Evolutionary conservation across 2,329 filamentous ascomycete species (phyloP), one percentile per base, ranked within the genome.

Genomic region (Ophiobolus disseminans): DNA sequence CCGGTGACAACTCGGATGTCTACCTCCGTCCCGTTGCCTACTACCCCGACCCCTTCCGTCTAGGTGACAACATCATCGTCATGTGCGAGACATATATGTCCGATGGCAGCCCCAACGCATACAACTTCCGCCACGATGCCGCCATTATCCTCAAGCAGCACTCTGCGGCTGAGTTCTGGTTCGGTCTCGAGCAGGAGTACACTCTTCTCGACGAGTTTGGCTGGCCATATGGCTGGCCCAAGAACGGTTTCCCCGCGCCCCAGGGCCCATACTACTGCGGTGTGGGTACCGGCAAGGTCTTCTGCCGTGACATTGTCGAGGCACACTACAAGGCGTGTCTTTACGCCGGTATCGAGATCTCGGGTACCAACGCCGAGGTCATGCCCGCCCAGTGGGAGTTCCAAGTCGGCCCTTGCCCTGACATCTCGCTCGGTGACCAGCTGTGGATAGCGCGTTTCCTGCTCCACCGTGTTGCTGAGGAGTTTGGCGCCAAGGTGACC

Each of bases 341-440:
- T 76, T 96, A 91, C 75, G 86, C 93, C 53, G 88, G 89, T 52
- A 83, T 99, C 78, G 87, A 92, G 76, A 97, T 99, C 77, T 96
- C 92, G 20, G 94, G 94, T 71, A 97, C 94, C 80, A 99, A 99
- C 78, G 94, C 94, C 61, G 94, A 99, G 84, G 94, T 99, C 71
- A 96, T 97, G 90, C 89, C 91, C 58, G 91, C 89, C 53, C 93
- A 97, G 78, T 97, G 93, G 93, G 93, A 97, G 77, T 97, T 90
- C 86, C 93, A 97, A 75, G 90, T 97, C 68, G 93, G 93, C 48
- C 93, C 93, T 58, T 96, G 90, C 78, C 76, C 80, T 45, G 93
- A 91, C 58, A 97, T 97, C 45, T 25, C 62, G 87, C 87, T 97
- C 83, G 94, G 94, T 76, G 94, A 99, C 76, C 87, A 97, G 73